A percentile compares a stretch with the other conserved stretches of the same genome.
Evolutionary conservation across 140 eudicot genomes (phyloP).

Genomic region (Senecio squalidus): DNA sequence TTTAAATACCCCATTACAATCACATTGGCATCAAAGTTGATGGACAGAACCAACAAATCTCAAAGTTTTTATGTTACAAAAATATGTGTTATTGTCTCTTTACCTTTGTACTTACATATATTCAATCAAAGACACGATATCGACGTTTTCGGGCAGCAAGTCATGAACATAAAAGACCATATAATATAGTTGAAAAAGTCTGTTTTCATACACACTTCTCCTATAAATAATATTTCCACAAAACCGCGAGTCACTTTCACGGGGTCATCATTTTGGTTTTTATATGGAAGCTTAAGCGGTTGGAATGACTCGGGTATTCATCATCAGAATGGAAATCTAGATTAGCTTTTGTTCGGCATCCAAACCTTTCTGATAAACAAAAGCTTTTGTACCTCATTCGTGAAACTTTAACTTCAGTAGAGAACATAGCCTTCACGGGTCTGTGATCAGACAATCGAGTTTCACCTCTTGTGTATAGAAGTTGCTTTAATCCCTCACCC

Average conservation of each 20-base stretch:
- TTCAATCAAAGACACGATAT: conserved; percentile 21
- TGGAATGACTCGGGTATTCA: conserved; percentile 18
- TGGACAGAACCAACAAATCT: conserved; percentile 17
- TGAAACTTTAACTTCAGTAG: conserved; percentile 41
- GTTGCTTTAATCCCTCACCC: conserved; percentile 62
- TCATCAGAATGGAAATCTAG: conserved; percentile 30
- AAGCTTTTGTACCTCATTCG: conserved; percentile 30
- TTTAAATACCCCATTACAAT: conserved; percentile 14
- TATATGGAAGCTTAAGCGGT: conserved; percentile 26
- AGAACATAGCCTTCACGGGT: conserved; percentile 60
- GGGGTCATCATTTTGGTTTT: conserved; percentile 22
- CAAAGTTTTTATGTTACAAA: conserved; percentile 23
- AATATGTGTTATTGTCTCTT: conserved; percentile 13
- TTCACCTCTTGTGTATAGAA: conserved; percentile 43
- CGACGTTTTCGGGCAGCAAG: conserved; percentile 10
- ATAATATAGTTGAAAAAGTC: conserved; percentile 4
- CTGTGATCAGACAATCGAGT: conserved; percentile 57
- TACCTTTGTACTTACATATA: conserved; percentile 17
- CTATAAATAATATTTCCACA: background rate
- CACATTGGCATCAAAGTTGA: conserved; percentile 23
- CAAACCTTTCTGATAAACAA: conserved; percentile 54
- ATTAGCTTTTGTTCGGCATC: conserved; percentile 15
- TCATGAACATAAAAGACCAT: conserved; percentile 7
- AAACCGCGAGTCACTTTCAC: conserved; percentile 4
- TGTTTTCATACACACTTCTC: background rate